Base-by-base conservation (phyloP, 2,329 filamentous ascomycete species). In the Fusarium heterosporum region DNA sequence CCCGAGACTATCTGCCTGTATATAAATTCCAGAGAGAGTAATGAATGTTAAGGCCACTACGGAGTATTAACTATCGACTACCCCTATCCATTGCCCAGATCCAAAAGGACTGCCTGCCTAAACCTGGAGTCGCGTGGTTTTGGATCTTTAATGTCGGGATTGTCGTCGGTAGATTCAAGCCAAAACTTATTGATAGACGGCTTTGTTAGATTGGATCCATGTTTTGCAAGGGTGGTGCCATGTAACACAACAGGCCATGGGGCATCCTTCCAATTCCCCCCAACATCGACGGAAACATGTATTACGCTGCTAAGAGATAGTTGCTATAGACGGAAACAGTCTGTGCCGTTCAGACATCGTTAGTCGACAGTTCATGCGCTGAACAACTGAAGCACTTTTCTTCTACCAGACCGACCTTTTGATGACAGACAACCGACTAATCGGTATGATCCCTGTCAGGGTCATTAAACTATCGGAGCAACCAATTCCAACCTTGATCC, bases 391-490 rank as follows among this genome's bases (percentile, higher is more conserved):
- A 36, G 13, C 32, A n/a, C 14, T 36, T 36, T 8, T n/a, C 16
- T 9, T 16, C 16, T 8, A 36, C 32, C 32, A 36, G 32, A 36
- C 32, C 32, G 32, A 36, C 32, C 32, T 36, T 29, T n/a, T 22
- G 36, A 13, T 50, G 28, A 28, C 28, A 22, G 50, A 49, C 46
- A 59, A n/a, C n/a, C n/a, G n/a, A 52, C 49, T 55, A 67, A 66
- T 61, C 36, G 48, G 16, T 32, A 43, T 40, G 19, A 67, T 55
- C 64, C 64, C 70, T 73, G 72, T 65, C 64, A 39, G 51, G 53
- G 72, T 76, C 75, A 76, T 76, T 76, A 76, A 76, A 76, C 75
- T 76, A 75, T 73, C 70, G 73, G 66, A 73, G 64, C 68, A 74
- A 64, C 69, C 74, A 75, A 74, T 75, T 75, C 74, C 74, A 74